Conservation (phyloP, 371 early-diverging fungal species). For the Mucor piriformis region DNA sequence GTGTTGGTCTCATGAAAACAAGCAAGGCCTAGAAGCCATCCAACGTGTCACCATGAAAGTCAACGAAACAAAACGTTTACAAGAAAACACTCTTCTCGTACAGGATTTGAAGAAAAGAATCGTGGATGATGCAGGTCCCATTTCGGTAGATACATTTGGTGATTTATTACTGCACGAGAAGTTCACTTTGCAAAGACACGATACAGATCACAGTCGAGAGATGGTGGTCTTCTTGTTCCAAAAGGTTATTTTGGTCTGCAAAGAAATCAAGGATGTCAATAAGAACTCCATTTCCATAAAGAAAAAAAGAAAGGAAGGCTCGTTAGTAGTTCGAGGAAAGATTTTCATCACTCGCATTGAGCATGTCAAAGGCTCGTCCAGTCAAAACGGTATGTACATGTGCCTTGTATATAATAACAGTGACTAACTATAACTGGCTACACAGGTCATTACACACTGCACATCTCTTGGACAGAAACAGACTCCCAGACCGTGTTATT, state of each 20-base stretch:
- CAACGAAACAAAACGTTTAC: constrained; percentile 88
- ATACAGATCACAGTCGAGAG: constrained; percentile 66
- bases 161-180: constrained; percentile 80
- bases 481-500: constrained; percentile 83
- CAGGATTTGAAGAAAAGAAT: constrained; percentile 78
- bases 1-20: constrained; percentile 75
- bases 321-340: constrained; percentile 75
- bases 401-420: no score
- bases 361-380: constrained; percentile 72
- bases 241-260: constrained; percentile 82
- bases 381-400: constrained; percentile 51
- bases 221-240: constrained; percentile 89
- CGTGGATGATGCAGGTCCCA: constrained; percentile 9
- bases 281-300: constrained; percentile 46
- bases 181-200: constrained; percentile 77
- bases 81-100: constrained; percentile 79
- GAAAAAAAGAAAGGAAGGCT: constrained; percentile 44
- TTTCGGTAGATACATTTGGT: constrained; percentile 50
- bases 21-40: constrained; percentile 76
- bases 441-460: constrained; percentile 36
- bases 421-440: no score
- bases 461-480: constrained; percentile 41
- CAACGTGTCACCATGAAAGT: constrained; percentile 86
- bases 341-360: constrained; percentile 80
- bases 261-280: constrained; percentile 37